Conservation (phyloP, 2,329 filamentous ascomycete genomes). For the Stylonectria norvegica region DNA sequence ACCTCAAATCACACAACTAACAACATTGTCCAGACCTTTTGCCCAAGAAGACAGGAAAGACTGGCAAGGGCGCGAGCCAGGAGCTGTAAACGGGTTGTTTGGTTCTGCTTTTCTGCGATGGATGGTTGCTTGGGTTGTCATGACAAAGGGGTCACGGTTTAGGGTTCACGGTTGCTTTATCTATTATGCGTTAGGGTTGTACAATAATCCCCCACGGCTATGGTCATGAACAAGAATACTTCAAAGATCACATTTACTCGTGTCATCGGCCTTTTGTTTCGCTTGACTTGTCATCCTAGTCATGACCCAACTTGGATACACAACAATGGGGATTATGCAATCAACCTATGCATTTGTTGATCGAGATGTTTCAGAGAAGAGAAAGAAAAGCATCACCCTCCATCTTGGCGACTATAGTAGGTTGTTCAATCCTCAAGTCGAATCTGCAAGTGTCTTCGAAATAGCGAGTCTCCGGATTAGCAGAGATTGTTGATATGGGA, state of each 20-base stretch:
- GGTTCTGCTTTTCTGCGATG: slow-evolving; percentile 53
- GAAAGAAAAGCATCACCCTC: no score
- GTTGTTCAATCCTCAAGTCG: no score
- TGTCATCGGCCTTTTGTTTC: background rate
- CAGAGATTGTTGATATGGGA: no score
- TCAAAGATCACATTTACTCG: slow-evolving; percentile 35
- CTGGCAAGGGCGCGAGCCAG: slow-evolving; percentile 87
- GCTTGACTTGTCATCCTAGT: no score
- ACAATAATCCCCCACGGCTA: slow-evolving; percentile 70
- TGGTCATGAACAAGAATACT: slow-evolving; percentile 61
- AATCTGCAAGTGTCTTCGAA: no score
- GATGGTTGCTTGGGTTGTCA: slow-evolving; percentile 70
- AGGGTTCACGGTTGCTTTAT: slow-evolving; percentile 64
- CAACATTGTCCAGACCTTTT: slow-evolving; percentile 72
- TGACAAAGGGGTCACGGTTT: slow-evolving; percentile 79
- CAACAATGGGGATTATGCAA: no score
- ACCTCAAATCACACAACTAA: slow-evolving; percentile 16
- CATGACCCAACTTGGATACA: no score
- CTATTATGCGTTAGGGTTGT: slow-evolving; percentile 61
- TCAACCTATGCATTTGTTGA: no score
- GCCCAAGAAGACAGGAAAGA: slow-evolving; percentile 98
- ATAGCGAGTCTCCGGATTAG: no score
- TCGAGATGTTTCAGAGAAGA: no score
- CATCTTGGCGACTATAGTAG: no score
- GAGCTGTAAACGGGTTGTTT: slow-evolving; percentile 69